phyloP scores from a whole-genome alignment of 164 flowering plant species.

The Berberis thunbergii region DNA sequence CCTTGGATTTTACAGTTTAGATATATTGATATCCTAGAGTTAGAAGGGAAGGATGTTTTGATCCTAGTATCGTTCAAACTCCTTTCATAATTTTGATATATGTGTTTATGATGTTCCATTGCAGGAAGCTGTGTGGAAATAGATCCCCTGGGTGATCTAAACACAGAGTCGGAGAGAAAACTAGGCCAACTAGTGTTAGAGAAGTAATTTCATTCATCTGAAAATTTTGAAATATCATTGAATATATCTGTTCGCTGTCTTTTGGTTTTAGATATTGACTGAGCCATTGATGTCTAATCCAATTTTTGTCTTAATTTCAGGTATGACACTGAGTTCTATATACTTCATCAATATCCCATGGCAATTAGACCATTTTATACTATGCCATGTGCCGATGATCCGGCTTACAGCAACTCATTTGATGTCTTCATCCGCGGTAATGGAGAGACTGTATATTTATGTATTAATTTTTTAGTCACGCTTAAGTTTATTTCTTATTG shows the following conservation, averaged over 20 bases:
- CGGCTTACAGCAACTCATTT: constrained; percentile 79
- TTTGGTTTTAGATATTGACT: background rate
- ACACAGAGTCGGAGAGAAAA: constrained; percentile 82
- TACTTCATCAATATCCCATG: constrained; percentile 84
- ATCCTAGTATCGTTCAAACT: background rate
- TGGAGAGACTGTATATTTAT: background rate
- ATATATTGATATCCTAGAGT: no score
- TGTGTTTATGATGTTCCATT: constrained; percentile 10
- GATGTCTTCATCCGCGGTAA: constrained; percentile 96
- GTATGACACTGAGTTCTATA: constrained; percentile 90
- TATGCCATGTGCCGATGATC: constrained; percentile 78
- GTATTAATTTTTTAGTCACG: no score
- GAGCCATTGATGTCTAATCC: constrained; percentile 2
- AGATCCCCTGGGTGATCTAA: constrained; percentile 84
- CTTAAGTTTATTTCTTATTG: no score
- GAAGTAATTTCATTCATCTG: constrained; percentile 36
- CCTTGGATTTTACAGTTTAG: no score
- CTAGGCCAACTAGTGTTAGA: constrained; percentile 79
- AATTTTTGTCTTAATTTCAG: constrained; percentile 19
- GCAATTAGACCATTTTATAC: constrained; percentile 94
- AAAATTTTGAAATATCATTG: background rate
- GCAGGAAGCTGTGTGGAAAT: constrained; percentile 80
- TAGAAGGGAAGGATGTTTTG: no score
- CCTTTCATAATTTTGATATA: background rate
- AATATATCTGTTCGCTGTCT: background rate